Conservation (phyloP, 805 yeast genomes). For the Pichia occidentalis region DNA sequence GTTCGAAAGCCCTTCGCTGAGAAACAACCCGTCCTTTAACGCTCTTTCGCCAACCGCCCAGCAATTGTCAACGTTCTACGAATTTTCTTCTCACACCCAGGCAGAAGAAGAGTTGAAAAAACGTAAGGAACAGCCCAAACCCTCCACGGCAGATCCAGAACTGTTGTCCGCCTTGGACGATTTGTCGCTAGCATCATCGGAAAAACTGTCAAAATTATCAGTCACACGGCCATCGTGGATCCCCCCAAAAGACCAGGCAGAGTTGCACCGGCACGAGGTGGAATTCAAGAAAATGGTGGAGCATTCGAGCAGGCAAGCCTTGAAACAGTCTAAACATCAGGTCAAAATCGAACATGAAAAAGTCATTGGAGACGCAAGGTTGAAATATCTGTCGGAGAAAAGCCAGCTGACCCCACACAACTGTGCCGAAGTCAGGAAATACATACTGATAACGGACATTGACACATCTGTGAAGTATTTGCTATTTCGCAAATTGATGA, state of each 20-base stretch:
- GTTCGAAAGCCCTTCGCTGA: slow-evolving; percentile 19
- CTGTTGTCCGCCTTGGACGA: slow-evolving; percentile 40
- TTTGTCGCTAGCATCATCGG: slow-evolving; percentile 50
- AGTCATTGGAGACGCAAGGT: slow-evolving; percentile 31
- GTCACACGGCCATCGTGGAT: slow-evolving; percentile 65
- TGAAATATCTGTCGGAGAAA: slow-evolving; percentile 25
- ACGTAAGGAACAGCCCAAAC: slow-evolving; percentile 18
- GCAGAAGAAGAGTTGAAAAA: slow-evolving; percentile 33
- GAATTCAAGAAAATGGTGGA: slow-evolving; percentile 40
- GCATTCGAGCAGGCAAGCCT: slow-evolving; percentile 27
- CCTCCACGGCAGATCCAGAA: slow-evolving; percentile 20
- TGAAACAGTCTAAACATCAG: slow-evolving; percentile 27
- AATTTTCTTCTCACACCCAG: slow-evolving; percentile 31
- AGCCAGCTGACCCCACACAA: slow-evolving; percentile 24
- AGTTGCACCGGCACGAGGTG: slow-evolving; percentile 48
- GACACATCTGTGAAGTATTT: slow-evolving; percentile 18
- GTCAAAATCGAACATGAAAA: slow-evolving; percentile 30
- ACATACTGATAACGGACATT: slow-evolving; percentile 27
- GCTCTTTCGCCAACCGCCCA: slow-evolving; percentile 32
- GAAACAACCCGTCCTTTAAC: slow-evolving; percentile 25
- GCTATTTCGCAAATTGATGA: slow-evolving; percentile 18
- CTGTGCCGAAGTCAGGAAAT: slow-evolving; percentile 29
- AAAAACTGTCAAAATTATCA: slow-evolving; percentile 47
- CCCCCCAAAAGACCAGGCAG: slow-evolving; percentile 56
- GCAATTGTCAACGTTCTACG: slow-evolving; percentile 37